phyloP scores from a whole-genome alignment of 2,329 filamentous ascomycete genomes.

The Aspergillus aculeatinus region DNA sequence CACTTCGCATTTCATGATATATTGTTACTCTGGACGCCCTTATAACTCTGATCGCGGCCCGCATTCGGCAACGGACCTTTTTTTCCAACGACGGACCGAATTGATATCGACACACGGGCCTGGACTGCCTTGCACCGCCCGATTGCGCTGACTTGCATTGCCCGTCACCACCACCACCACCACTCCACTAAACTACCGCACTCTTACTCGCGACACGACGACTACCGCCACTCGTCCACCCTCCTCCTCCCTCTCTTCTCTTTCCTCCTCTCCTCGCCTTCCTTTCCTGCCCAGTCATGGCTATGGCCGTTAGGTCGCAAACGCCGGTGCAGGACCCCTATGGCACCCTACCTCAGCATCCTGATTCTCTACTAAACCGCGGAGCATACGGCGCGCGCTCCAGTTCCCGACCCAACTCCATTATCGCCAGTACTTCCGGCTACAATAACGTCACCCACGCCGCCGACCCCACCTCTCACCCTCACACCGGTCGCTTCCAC shows the following conservation, averaged over 20 bases:
- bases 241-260: not conserved
- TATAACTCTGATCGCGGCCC: conserved; percentile 13
- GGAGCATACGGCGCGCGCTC: conserved; percentile 31
- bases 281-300: conserved; percentile 31
- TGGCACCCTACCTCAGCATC: conserved; percentile 29
- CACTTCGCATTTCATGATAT: conserved; percentile 6
- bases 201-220: not conserved
- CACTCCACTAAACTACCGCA: not conserved
- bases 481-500: conserved; percentile 40
- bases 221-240: conserved; percentile 8
- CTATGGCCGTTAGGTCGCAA: conserved; percentile 39
- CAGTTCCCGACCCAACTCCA: conserved; percentile 44
- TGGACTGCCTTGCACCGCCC: conserved; percentile 18
- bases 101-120: conserved; percentile 17
- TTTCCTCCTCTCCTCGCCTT: conserved; percentile 20
- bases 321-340: conserved; percentile 43
- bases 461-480: conserved; percentile 29
- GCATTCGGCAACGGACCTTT: conserved; percentile 4
- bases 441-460: conserved; percentile 40
- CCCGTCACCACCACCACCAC: not conserved
- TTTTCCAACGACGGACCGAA: conserved; percentile 7
- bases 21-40: not conserved
- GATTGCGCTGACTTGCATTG: conserved; percentile 6
- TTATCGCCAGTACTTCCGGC: conserved; percentile 36
- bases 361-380: conserved; percentile 32